phyloP scores from a whole-genome alignment of 768 basidiomycete genomes.

The Mycena leptocephala region DNA sequence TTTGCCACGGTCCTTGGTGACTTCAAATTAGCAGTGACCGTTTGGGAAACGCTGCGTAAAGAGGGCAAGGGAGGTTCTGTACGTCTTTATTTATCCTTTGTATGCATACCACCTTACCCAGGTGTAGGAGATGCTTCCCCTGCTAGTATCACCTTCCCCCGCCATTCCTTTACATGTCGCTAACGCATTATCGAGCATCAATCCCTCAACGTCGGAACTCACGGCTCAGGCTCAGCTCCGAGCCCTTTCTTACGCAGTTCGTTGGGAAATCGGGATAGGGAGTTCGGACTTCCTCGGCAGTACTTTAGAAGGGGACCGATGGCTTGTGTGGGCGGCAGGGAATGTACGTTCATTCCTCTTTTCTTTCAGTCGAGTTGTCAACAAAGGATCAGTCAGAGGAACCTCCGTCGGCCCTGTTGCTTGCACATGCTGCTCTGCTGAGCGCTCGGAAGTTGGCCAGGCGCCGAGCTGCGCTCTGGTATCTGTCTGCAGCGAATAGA shows the following conservation, averaged over 20 bases:
- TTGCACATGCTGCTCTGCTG: conserved; percentile 86
- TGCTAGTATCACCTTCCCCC: conserved; percentile 79
- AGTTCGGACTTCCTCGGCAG: conserved; percentile 71
- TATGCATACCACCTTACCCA: background rate
- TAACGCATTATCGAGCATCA: conserved; percentile 70
- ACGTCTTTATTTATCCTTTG: conserved; percentile 46
- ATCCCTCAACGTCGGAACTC: conserved; percentile 62
- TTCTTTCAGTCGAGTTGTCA: background rate
- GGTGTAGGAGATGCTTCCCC: conserved; percentile 84
- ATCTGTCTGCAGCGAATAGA: conserved; percentile 80
- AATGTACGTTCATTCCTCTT: conserved; percentile 65
- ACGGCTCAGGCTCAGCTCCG: conserved; percentile 79
- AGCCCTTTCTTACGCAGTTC: conserved; percentile 77
- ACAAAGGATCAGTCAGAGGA: conserved; percentile 78
- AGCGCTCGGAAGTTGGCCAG: conserved; percentile 70
- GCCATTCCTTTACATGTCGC: conserved; percentile 73
- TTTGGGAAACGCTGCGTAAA: conserved; percentile 92
- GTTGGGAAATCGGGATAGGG: conserved; percentile 83
- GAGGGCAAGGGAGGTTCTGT: conserved; percentile 93
- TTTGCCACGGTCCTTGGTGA: conserved; percentile 96
- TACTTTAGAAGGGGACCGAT: conserved; percentile 83
- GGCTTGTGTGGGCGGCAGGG: conserved; percentile 90
- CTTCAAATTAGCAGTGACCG: conserved; percentile 83
- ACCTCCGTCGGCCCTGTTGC: conserved; percentile 82
- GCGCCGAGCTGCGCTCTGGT: conserved; percentile 86